These are phyloP conservation scores for Gnaphalium uliginosum DNA, from an alignment of 129 eudicot species.

Conservation along the genomic window DNA sequence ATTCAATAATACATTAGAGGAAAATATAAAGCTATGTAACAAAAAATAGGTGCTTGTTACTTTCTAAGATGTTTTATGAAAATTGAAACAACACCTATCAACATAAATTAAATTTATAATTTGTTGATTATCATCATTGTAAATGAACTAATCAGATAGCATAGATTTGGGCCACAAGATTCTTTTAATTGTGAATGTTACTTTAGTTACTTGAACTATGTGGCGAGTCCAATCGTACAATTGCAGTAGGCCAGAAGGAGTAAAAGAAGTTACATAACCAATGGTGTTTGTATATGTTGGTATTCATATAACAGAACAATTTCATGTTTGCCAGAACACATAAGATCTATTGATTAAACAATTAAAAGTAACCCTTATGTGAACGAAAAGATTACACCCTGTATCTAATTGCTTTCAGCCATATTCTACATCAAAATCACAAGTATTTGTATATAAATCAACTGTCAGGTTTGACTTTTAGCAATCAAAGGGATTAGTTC, in stretches of 20 bases:
- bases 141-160: background rate
- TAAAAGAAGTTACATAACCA: background rate
- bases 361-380: background rate
- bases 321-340: background rate
- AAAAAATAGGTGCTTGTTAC: background rate
- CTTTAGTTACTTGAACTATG: background rate
- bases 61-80: background rate
- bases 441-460: background rate
- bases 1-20: constrained; percentile 1
- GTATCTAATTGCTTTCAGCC: background rate
- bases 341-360: background rate
- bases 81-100: background rate
- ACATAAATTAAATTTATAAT: background rate
- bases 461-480: background rate
- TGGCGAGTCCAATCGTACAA: background rate
- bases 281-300: background rate
- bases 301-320: background rate
- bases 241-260: background rate
- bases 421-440: background rate
- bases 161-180: background rate
- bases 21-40: background rate
- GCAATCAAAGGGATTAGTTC: background rate
- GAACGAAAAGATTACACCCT: background rate
- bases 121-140: background rate
- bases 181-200: background rate